Conservation (phyloP, 2,329 filamentous ascomycete genomes). For the Rasamsonia emersonii region DNA sequence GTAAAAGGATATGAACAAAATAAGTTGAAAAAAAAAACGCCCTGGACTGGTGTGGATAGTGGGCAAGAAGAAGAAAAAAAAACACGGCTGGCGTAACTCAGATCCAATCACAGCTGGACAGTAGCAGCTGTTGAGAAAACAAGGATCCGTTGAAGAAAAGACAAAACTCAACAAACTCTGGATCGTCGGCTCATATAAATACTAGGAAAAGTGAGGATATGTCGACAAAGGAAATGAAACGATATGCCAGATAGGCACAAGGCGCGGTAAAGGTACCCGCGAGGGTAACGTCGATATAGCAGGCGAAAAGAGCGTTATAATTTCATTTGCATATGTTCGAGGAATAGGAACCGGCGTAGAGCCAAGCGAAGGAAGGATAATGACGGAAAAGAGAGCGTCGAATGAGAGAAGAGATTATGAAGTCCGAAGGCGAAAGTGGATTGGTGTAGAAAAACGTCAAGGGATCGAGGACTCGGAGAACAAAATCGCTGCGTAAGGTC, state of each 20-base stretch:
- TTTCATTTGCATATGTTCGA: slow-evolving; percentile 28
- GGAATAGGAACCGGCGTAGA: slow-evolving; percentile 8
- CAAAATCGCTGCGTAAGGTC: slow-evolving; percentile 32
- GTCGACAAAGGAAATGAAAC: slow-evolving; percentile 18
- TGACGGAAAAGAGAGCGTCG: slow-evolving; percentile 9
- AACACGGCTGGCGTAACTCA: slow-evolving; percentile 9
- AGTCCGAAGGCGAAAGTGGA: slow-evolving; percentile 1
- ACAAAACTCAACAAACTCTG: slow-evolving; percentile 13
- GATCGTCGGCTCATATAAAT: slow-evolving; percentile 21
- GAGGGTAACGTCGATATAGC: slow-evolving; percentile 23
- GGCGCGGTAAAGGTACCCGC: slow-evolving; percentile 19
- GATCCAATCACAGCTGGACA: slow-evolving; percentile 9
- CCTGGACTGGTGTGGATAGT: too few species aligned
- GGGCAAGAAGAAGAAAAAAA: slow-evolving; percentile 13
- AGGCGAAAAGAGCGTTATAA: slow-evolving; percentile 32
- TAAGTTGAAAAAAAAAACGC: slow-evolving; percentile 5
- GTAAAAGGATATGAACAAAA: slow-evolving; percentile 17
- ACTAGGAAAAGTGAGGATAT: slow-evolving; percentile 15
- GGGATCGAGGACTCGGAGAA: slow-evolving; percentile 12
- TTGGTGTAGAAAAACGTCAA: slow-evolving; percentile 1
- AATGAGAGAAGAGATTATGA: slow-evolving; percentile 6
- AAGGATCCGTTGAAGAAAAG: slow-evolving; percentile 10
- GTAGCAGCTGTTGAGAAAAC: slow-evolving; percentile 10
- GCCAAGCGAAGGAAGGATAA: slow-evolving; percentile 15
- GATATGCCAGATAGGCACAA: slow-evolving; percentile 17